Conservation (phyloP, 2,329 filamentous ascomycete species). For the Leptoxyphium fumago region DNA sequence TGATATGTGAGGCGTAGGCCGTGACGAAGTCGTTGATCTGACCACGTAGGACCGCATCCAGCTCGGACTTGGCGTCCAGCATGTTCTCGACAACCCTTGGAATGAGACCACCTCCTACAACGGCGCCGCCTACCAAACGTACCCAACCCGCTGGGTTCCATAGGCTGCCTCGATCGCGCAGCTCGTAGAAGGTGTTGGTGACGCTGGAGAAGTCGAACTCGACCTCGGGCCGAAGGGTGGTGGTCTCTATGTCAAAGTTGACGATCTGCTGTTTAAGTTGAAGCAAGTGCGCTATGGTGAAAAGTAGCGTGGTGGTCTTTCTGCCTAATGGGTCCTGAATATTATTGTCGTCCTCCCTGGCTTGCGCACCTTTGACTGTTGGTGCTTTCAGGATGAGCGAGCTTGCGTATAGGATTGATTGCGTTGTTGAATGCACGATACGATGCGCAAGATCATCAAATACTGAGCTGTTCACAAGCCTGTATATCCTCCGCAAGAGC, state of each 20-base stretch:
- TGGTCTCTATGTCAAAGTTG: slow-evolving; percentile 80
- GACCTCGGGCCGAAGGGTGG: slow-evolving; percentile 41
- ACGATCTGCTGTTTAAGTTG: slow-evolving; percentile 93
- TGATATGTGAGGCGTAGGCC: slow-evolving; percentile 42
- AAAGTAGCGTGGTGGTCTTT: slow-evolving; percentile 63
- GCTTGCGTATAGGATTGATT: slow-evolving; percentile 66
- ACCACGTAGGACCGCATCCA: slow-evolving; percentile 46
- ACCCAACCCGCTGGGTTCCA: slow-evolving; percentile 52
- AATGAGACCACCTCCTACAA: slow-evolving; percentile 35
- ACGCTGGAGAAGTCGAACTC: slow-evolving; percentile 52
- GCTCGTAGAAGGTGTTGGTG: slow-evolving; percentile 51
- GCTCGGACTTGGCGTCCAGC: slow-evolving; percentile 55
- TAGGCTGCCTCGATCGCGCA: slow-evolving; percentile 48
- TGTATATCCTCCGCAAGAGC: slow-evolving; percentile 54
- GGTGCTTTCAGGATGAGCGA: slow-evolving; percentile 34
- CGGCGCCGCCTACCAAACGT: slow-evolving; percentile 35
- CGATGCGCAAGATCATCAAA: slow-evolving; percentile 61
- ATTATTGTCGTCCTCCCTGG: neutral
- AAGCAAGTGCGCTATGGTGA: slow-evolving; percentile 87
- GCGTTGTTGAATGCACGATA: slow-evolving; percentile 81
- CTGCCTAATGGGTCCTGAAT: slow-evolving; percentile 26
- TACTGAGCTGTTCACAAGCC: slow-evolving; percentile 53
- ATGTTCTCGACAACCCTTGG: slow-evolving; percentile 56
- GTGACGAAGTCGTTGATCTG: slow-evolving; percentile 54
- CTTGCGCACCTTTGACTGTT: slow-evolving; percentile 28